A percentile compares a stretch with the other conserved stretches of the same genome.
These are phyloP conservation scores for Nemania sp. DNA, from an alignment of 2,329 filamentous ascomycete species.

Conservation along the genomic window DNA sequence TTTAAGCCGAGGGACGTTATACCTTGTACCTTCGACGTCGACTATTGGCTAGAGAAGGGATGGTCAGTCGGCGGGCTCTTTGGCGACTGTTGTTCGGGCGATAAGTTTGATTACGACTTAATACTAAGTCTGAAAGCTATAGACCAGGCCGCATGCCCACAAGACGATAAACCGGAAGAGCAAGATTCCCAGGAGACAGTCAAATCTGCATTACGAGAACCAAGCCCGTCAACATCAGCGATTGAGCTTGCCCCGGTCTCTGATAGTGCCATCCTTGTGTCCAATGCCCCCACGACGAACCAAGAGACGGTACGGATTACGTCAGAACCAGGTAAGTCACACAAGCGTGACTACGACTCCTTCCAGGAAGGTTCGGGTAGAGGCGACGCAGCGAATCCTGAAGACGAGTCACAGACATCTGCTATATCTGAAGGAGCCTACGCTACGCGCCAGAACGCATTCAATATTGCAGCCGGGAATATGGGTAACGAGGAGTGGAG, in stretches of 20 bases:
- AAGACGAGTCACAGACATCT: slow-evolving; percentile 51
- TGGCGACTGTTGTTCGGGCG: slow-evolving; percentile 72
- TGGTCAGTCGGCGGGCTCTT: slow-evolving; percentile 78
- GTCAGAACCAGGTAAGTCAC: neutral
- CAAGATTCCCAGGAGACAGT: slow-evolving; percentile 16
- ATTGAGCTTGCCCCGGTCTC: neutral
- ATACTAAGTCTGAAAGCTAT: slow-evolving; percentile 60
- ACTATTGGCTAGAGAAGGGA: slow-evolving; percentile 70
- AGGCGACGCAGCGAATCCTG: slow-evolving; percentile 38
- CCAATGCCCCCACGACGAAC: neutral
- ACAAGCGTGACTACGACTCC: slow-evolving; percentile 7
- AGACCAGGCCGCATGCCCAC: slow-evolving; percentile 9
- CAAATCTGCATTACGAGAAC: slow-evolving; percentile 1
- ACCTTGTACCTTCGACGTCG: slow-evolving; percentile 80
- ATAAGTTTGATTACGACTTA: slow-evolving; percentile 73
- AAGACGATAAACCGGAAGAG: neutral
- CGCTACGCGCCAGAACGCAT: slow-evolving; percentile 50
- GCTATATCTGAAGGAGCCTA: slow-evolving; percentile 47
- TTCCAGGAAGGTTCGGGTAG: slow-evolving; percentile 30
- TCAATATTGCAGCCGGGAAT: slow-evolving; percentile 48
- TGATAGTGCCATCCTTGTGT: neutral
- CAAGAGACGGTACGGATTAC: neutral
- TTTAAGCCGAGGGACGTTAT: slow-evolving; percentile 82
- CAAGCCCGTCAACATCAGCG: slow-evolving; percentile 5
- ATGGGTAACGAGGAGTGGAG: slow-evolving; percentile 39